A percentile compares a stretch with the other conserved stretches of the same genome.
phyloP scores from a whole-genome alignment of 2,329 filamentous ascomycete genomes.

The Escovopsis weberi region DNA sequence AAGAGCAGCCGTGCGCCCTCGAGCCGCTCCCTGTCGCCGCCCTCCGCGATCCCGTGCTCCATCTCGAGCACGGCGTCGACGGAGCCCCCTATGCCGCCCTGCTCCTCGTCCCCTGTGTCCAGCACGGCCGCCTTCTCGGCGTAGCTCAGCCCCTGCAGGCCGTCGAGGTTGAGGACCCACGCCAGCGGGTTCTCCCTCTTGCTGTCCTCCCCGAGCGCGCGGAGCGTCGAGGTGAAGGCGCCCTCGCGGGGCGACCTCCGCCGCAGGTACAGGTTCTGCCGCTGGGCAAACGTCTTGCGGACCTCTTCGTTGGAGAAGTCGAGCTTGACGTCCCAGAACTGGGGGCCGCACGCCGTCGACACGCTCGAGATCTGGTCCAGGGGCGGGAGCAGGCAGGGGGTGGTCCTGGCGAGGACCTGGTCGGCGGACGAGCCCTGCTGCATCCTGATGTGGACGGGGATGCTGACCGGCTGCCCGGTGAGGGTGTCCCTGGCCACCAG shows the following conservation, averaged over 20 bases:
- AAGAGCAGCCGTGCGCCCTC: constrained; percentile 38
- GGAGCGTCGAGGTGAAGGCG: constrained; percentile 59
- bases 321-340: constrained; percentile 70
- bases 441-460: constrained; percentile 54
- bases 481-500: constrained; percentile 78
- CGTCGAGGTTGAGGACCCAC: constrained; percentile 57
- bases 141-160: constrained; percentile 39
- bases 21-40: constrained; percentile 26
- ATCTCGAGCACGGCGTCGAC: constrained; percentile 63
- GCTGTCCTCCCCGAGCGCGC: constrained; percentile 44
- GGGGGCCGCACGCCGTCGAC: constrained; percentile 43
- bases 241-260: constrained; percentile 53
- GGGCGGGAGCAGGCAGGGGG: constrained; percentile 49
- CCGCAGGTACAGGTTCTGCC: constrained; percentile 62
- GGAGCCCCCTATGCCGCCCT: constrained; percentile 31
- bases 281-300: constrained; percentile 43
- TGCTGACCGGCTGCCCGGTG: constrained; percentile 62
- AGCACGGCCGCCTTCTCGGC: constrained; percentile 54
- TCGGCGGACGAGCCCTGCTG: constrained; percentile 19
- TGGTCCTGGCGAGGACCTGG: constrained; percentile 15
- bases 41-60: constrained; percentile 30
- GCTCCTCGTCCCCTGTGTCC: constrained; percentile 32
- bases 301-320: constrained; percentile 57
- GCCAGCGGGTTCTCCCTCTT: constrained; percentile 39
- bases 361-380: constrained; percentile 47